These are phyloP conservation scores for Neurospora sp. DNA, from an alignment of 495 filamentous ascomycete genomes.

Conservation along the genomic window DNA sequence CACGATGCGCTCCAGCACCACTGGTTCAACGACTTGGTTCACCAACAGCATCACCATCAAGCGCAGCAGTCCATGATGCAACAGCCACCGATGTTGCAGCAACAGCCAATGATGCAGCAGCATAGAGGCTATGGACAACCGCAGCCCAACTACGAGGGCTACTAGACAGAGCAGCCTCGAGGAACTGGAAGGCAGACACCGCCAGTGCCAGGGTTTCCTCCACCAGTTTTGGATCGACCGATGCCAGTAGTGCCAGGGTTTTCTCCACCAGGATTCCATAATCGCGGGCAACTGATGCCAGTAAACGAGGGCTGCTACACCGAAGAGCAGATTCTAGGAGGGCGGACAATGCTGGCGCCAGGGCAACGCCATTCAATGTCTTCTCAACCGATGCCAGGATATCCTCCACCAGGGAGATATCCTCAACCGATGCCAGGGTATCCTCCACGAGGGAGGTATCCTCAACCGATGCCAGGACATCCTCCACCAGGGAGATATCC, in stretches of 20 bases:
- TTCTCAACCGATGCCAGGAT: background rate
- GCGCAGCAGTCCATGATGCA: background rate
- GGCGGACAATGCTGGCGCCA: background rate
- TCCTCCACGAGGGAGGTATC: no score
- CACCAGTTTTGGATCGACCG: background rate
- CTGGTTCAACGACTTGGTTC: slow-evolving; percentile 60
- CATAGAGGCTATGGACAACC: slow-evolving; percentile 20
- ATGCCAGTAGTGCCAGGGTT: background rate
- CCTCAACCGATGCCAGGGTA: no score
- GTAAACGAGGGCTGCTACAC: background rate
- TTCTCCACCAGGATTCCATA: background rate
- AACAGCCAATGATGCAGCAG: slow-evolving; percentile 23
- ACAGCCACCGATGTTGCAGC: slow-evolving; percentile 3
- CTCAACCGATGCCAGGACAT: no score
- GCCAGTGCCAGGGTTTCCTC: background rate
- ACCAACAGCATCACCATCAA: slow-evolving; percentile 25
- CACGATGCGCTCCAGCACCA: slow-evolving; percentile 74
- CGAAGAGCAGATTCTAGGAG: background rate
- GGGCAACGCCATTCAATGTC: background rate
- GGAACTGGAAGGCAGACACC: background rate
- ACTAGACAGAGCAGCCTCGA: slow-evolving; percentile 10
- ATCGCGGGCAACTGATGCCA: background rate
- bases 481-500: no score
- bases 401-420: background rate
- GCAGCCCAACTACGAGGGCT: slow-evolving; percentile 21